phyloP scores from a whole-genome alignment of 163 green algal species.

The Scenedesmus sp. region DNA sequence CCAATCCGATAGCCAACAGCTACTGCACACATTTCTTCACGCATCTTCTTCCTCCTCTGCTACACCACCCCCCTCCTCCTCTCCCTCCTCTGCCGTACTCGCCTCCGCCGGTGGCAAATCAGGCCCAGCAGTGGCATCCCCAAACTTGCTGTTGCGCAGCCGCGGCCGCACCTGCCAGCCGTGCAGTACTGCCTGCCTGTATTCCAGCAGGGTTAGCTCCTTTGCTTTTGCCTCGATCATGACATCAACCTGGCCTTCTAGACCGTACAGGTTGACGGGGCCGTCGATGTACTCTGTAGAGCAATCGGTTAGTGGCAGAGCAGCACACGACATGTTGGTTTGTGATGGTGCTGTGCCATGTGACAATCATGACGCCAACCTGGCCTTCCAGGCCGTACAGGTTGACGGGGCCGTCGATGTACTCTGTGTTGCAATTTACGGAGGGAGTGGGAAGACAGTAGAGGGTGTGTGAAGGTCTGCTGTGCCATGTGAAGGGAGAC shows the following conservation, averaged over 20 bases:
- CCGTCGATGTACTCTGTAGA: conserved; percentile 58
- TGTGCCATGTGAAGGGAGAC: not conserved
- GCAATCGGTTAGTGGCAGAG: not conserved
- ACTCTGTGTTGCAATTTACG: conserved; percentile 42
- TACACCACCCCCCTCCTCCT: not conserved
- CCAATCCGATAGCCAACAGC: not conserved
- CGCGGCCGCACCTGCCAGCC: conserved; percentile 1
- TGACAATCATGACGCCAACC: conserved; percentile 67
- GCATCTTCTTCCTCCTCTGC: not conserved
- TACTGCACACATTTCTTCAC: too few species aligned
- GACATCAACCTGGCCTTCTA: conserved; percentile 64
- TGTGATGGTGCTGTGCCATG: not conserved
- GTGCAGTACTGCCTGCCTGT: conserved; percentile 24
- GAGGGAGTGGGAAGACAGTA: not conserved
- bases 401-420: conserved; percentile 56
- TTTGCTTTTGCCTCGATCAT: conserved; percentile 71
- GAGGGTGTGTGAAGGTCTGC: not conserved
- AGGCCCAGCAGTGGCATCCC: not conserved
- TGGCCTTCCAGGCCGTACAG: conserved; percentile 61
- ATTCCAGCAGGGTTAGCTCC: conserved; percentile 48
- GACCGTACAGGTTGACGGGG: conserved; percentile 59
- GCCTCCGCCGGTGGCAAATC: not conserved
- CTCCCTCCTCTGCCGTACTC: not conserved
- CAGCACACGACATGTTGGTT: not conserved
- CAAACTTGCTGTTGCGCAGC: conserved; percentile 24